Percentiles rank a stretch among this genome's conserved stretches.
Evolutionary conservation across 495 filamentous ascomycete species (phyloP).

Genomic region (Jackrogersella multiformis): DNA sequence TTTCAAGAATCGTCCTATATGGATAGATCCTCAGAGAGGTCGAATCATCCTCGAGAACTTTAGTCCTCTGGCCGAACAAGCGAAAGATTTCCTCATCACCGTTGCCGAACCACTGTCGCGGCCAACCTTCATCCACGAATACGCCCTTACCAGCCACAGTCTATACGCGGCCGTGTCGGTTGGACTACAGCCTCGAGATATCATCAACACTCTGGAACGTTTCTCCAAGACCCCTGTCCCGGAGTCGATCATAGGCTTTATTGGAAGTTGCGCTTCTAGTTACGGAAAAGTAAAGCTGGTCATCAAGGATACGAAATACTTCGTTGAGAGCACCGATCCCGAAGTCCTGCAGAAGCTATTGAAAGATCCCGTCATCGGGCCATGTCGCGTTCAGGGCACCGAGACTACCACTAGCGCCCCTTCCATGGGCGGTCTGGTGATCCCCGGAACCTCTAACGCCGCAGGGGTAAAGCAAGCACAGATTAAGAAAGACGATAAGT

Average conservation of each 20-base stretch:
- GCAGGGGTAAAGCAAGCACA: constrained; percentile 79
- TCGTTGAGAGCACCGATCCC: constrained; percentile 89
- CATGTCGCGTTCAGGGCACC: constrained; percentile 58
- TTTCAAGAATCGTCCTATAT: constrained; percentile 86
- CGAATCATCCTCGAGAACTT: constrained; percentile 96
- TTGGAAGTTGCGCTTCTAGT: constrained; percentile 82
- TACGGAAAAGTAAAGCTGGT: constrained; percentile 97
- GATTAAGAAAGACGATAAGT: constrained; percentile 50
- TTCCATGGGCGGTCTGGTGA: constrained; percentile 89
- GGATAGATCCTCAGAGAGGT: constrained; percentile 86
- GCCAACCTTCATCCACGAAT: constrained; percentile 90
- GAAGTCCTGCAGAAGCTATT: constrained; percentile 84
- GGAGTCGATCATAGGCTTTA: constrained; percentile 78
- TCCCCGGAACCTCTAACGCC: constrained; percentile 93
- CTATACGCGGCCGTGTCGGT: constrained; percentile 95
- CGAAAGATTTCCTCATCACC: constrained; percentile 93
- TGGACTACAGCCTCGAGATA: constrained; percentile 85
- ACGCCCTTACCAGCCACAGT: constrained; percentile 88
- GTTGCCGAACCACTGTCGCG: constrained; percentile 93
- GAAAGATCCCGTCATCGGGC: constrained; percentile 61
- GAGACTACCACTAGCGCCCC: constrained; percentile 84
- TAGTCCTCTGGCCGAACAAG: constrained; percentile 81
- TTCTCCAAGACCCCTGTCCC: constrained; percentile 88
- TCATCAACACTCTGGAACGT: constrained; percentile 85
- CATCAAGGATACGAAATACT: constrained; percentile 91